Evolutionary conservation across 345 rosid species (phyloP), one percentile per base, ranked within the genome.

Genomic region (Euclidium syriacum): DNA sequence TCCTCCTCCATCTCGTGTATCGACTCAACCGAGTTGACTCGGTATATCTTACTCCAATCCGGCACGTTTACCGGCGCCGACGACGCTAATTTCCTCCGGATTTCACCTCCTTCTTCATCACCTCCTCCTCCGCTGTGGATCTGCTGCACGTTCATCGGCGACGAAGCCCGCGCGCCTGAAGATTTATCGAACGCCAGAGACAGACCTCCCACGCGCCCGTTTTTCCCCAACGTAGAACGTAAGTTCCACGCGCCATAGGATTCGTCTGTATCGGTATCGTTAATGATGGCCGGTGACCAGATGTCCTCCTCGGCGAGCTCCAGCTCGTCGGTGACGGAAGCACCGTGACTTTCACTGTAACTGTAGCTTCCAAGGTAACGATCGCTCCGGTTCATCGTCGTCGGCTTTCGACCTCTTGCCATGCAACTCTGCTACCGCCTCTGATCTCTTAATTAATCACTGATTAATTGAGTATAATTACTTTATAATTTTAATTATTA

Each of bases 31-130:
- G 98, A 92, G 76, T 83, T 66, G 2, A 81, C 91, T 25, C 89
- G 78, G 65, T 82, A 81, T 3, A 92, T 85, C 81, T 85, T 79
- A 77, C 95, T 84, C 98, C 98, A 92, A 48, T 90, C 95, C 23
- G 98, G 98, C 16, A 92, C 96, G 79, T 88, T 81, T 59, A 92
- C 66, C 6, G 98, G 98, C 7, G 88, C 96, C 38, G 98, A 92
- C 23, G 86, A 65, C 10, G 68, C 74, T 4, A 76, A 32, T 39
- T 72, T 55, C 35, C 72, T 2, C 26, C 41, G 52, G 0, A 1
- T 60, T 47, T 46, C 62, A 9, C 23, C 71, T 40, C 27, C 71
- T 4, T 39, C 19, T 6, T 52, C 40, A 47, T 64, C 73, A 10
- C 26, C 75, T 3, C 18, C 63, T 55, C 49, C 73, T 14, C 75